Evolutionary conservation across 768 basidiomycete species (phyloP), one percentile per base, ranked within the genome.

Genomic region (Daedaleopsis nitida): DNA sequence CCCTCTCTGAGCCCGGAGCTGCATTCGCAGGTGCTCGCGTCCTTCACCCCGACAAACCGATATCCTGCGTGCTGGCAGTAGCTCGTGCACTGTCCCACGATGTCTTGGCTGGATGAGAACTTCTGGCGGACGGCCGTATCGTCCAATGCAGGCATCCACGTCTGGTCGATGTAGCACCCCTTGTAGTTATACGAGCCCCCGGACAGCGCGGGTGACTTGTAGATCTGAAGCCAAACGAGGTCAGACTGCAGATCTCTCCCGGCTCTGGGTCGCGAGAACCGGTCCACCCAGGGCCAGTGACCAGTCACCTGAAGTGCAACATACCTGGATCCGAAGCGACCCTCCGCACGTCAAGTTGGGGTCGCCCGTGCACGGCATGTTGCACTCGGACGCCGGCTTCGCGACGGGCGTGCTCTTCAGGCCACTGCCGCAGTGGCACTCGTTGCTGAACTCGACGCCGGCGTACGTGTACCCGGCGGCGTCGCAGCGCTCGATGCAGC

Each of bases 351-450:
- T 58, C 14, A 59, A 17, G 9, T 37, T 52, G 14, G 38, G 2
- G 38, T 63, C 49, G 11, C 62, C 64, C 8, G 65, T 19, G 59
- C 68, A 69, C 19, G 66, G 51, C 57, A 67, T 65, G 43, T 60
- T 42, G 60, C 68, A 69, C 23, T 69, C 64, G 12, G 57, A 21
- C 12, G 44, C 52, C 19, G 65, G 64, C 5, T 63, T 57, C 8
- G n/a, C 11, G 34, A 14, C 35, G 17, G 61, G 66, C 27, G 56
- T 23, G 45, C 6, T 52, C 52, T 38, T 27, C 32, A 63, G 57
- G 23, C 57, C 62, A 35, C 52, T 63, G 16, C 62, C 58, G 58
- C 62, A 63, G 52, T 63, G 62, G 38, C 58, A 63, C 54, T 63
- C 62, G 58, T 63, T 56, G 27, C 52, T 53, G 54, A 54, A 51